Evolutionary conservation across 2,329 filamentous ascomycete genomes (phyloP), one percentile per base, ranked within the genome.

Genomic region (Colletotrichum costaricense): DNA sequence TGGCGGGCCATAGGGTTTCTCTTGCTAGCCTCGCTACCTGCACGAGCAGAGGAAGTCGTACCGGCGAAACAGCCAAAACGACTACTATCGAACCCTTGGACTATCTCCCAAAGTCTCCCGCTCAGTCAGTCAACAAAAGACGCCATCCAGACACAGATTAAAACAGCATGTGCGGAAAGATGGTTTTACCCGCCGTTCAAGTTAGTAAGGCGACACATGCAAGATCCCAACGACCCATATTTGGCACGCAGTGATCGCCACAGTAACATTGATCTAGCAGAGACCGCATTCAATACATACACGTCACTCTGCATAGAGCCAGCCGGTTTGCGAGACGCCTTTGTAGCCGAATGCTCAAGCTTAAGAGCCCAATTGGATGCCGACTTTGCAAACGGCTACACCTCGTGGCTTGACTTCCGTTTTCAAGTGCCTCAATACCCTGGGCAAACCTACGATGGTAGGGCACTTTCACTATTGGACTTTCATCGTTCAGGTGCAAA

Each of bases 1-100:
- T 74, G 63, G 38, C 64, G 73, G 3, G 73, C 73, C 4, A 11
- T 74, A 28, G 70, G 64, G 8, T 52, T 54, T 11, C 38, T 74
- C 9, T 16, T 69, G 1, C 12, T 8, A 5, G 73, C 73, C 4
- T 52, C 69, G 4, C 26, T 74, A 14, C 73, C 73, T 16, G 63
- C 22, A 6, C 24, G 63, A 24, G 5, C 7, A 5, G 28, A 42
- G 2, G 49, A 35, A 28, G 49, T 9, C 12, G 19, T 28, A 42
- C 46, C 60, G 1, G n/a, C n/a, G 1, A 63, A 63, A 19, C 8
- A 19, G 7, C 60, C 60, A 4, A 26, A 38, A n/a, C 28, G 28
- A 8, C 7, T 12, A 1, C 19, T 7, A 28, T 4, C n/a, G 28
- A 54, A 26, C 5, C 60, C 5, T 19, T 63, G 60, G 60, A 22